Conservation (phyloP, 148 eudicot genomes). For the Spergularia bocconei region DNA sequence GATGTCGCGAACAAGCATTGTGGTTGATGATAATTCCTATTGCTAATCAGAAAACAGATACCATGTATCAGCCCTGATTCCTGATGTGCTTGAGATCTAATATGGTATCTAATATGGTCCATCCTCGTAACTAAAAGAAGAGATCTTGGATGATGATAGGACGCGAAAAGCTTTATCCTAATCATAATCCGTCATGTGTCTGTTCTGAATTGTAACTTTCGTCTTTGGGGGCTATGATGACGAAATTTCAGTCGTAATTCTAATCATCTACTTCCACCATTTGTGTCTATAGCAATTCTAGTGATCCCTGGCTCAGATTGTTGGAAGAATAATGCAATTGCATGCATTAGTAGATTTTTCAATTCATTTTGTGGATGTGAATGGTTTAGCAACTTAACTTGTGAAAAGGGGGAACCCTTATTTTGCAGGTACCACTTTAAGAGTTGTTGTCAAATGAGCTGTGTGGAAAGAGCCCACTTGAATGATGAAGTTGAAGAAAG, state of each 20-base stretch:
- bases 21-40: not conserved
- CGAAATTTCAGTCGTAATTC: constrained; percentile 2
- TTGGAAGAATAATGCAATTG: not conserved
- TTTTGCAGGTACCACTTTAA: constrained; percentile 12
- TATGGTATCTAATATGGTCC: constrained; percentile 30
- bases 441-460: constrained; percentile 21
- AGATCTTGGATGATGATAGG: constrained; percentile 27
- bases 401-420: constrained; percentile 2
- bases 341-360: constrained; percentile 11
- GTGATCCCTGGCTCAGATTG: constrained; percentile 12
- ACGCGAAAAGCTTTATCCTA: not conserved
- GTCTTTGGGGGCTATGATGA: constrained; percentile 18
- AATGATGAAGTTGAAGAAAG: constrained; percentile 20
- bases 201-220: constrained; percentile 29
- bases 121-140: constrained; percentile 16
- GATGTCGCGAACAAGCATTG: too few relatives aligned
- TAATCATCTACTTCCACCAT: not conserved
- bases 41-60: constrained; percentile 2
- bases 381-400: constrained; percentile 14
- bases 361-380: constrained; percentile 20
- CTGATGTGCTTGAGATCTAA: constrained; percentile 3
- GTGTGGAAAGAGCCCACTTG: constrained; percentile 20
- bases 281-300: not conserved
- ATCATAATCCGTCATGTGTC: constrained; percentile 14
- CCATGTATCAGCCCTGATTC: not conserved